Percentiles rank a stretch among this genome's conserved stretches.
phyloP scores from a whole-genome alignment of 768 basidiomycete genomes.

The Russula dissimulans region DNA sequence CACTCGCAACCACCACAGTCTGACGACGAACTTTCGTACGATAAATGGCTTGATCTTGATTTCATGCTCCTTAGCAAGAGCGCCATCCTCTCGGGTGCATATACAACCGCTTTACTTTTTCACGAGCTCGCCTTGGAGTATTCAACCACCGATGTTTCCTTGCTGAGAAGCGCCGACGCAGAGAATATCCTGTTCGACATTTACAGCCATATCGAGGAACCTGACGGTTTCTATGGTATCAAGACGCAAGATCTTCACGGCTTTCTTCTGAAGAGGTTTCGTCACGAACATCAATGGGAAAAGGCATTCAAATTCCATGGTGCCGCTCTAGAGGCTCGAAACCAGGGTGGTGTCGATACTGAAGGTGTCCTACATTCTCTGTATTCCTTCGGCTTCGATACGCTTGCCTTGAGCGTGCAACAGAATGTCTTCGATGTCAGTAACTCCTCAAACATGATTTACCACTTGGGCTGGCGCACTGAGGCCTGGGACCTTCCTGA shows the following conservation, averaged over 20 bases:
- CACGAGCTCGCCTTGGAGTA: conserved; percentile 69
- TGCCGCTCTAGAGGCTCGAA: conserved; percentile 64
- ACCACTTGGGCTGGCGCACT: conserved; percentile 88
- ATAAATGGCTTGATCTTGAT: conserved; percentile 78
- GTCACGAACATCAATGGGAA: conserved; percentile 90
- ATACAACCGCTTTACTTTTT: conserved; percentile 84
- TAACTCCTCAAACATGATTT: conserved; percentile 45
- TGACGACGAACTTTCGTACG: conserved; percentile 41
- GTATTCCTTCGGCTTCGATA: conserved; percentile 84
- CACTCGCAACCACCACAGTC: conserved; percentile 39
- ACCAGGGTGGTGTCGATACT: conserved; percentile 33
- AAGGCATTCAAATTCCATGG: conserved; percentile 88
- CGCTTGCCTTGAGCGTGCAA: conserved; percentile 67
- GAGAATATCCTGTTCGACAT: conserved; percentile 84
- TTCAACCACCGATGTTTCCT: conserved; percentile 22
- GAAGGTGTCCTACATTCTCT: conserved; percentile 71
- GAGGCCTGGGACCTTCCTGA: conserved; percentile 93
- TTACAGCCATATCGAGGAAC: conserved; percentile 93
- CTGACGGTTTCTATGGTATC: conserved; percentile 97
- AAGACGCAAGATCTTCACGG: conserved; percentile 64
- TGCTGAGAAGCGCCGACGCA: conserved; percentile 27
- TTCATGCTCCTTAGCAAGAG: conserved; percentile 60
- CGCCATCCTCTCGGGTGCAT: conserved; percentile 72
- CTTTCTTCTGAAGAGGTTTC: conserved; percentile 76
- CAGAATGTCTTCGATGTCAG: conserved; percentile 34